A percentile compares a stretch with the other conserved stretches of the same genome.
These are phyloP conservation scores for Boletus tomentosulus DNA, from an alignment of 768 basidiomycete genomes.

Conservation along the genomic window DNA sequence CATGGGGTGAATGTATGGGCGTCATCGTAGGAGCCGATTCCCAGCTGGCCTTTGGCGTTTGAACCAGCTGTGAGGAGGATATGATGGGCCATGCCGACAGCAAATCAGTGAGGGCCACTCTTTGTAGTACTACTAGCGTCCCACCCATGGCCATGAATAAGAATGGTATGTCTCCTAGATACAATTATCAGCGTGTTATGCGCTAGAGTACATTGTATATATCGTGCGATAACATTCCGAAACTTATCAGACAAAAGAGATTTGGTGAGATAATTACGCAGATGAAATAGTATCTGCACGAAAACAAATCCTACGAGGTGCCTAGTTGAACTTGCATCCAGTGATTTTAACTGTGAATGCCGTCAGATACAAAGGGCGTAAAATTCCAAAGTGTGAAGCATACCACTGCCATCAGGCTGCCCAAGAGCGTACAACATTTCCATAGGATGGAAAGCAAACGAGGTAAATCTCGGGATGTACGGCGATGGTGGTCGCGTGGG, in stretches of 20 bases:
- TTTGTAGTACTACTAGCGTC: no score
- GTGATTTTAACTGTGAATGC: conserved; percentile 46
- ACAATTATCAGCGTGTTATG: neutral
- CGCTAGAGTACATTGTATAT: conserved; percentile 20
- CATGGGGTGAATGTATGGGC: conserved; percentile 38
- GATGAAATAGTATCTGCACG: neutral
- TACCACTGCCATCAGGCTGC: conserved; percentile 63
- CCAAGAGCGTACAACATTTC: conserved; percentile 83
- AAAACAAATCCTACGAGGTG: neutral
- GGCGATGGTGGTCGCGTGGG: conserved; percentile 57
- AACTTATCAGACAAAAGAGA: conserved; percentile 3
- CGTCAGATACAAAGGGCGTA: conserved; percentile 3
- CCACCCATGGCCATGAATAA: neutral
- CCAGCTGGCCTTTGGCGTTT: conserved; percentile 48
- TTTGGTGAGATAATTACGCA: conserved; percentile 12
- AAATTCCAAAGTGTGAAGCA: conserved; percentile 10
- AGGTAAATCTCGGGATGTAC: conserved; percentile 58
- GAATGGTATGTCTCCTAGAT: neutral
- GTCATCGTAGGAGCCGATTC: conserved; percentile 36
- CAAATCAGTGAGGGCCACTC: neutral
- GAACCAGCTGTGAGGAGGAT: conserved; percentile 43
- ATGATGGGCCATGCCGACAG: neutral
- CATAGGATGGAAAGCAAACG: conserved; percentile 76
- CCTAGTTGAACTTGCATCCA: conserved; percentile 48
- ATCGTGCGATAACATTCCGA: neutral